A percentile compares a stretch with the other conserved stretches of the same genome.
Evolutionary conservation across 352 stramenopile genomes (phyloP).

Genomic region (Globisporangium uncinulatum): DNA sequence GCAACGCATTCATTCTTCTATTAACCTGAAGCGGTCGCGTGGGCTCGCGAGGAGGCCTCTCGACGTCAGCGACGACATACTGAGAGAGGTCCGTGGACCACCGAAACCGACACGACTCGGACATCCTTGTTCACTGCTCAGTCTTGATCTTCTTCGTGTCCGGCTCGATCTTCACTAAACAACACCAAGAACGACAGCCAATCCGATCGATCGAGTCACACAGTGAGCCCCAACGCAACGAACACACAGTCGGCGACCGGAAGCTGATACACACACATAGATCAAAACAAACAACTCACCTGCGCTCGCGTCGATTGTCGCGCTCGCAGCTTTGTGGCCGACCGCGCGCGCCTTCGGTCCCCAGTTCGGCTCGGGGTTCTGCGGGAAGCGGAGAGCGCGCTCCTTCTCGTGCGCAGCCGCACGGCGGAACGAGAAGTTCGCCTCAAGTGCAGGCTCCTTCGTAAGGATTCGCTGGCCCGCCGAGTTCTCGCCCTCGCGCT

Average conservation of each 20-base stretch:
- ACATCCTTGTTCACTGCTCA: constrained; percentile 26
- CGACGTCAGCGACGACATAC: not conserved
- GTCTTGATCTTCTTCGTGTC: constrained; percentile 81
- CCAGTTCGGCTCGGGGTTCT: constrained; percentile 96
- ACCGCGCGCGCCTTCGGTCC: constrained; percentile 91
- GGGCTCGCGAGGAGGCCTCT: not conserved
- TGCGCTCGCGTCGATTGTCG: constrained; percentile 16
- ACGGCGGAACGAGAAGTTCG: constrained; percentile 76
- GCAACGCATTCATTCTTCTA: constrained; percentile 25
- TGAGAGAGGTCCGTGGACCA: not conserved
- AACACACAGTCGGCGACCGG: constrained; percentile 2
- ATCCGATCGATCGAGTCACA: constrained; percentile 1
- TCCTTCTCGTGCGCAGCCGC: constrained; percentile 62
- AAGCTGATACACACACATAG: no score
- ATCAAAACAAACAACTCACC: constrained; percentile 10
- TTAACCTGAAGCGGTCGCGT: constrained; percentile 8
- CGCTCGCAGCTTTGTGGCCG: constrained; percentile 47
- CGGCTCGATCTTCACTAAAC: constrained; percentile 43
- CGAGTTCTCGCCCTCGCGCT: constrained; percentile 73
- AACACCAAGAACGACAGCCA: not conserved
- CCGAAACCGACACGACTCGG: not conserved
- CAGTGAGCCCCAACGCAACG: constrained; percentile 9
- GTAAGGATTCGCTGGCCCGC: constrained; percentile 82
- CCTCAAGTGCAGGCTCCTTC: constrained; percentile 79
- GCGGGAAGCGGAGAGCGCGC: constrained; percentile 91